Conservation (phyloP, 345 rosid genomes). For the Pistacia integerrima region DNA sequence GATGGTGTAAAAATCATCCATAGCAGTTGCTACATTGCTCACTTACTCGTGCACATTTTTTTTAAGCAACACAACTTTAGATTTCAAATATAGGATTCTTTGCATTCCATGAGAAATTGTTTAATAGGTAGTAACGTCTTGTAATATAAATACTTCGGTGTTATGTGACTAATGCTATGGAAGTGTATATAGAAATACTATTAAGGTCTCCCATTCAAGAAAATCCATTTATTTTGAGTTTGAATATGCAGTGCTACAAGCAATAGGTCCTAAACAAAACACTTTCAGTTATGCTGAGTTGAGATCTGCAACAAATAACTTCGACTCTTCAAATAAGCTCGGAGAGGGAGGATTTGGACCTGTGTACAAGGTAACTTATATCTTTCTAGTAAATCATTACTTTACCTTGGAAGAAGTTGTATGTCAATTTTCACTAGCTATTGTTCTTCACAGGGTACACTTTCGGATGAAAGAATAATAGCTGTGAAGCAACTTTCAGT, state of each 20-base stretch:
- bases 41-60: too few species aligned
- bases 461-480: slow-evolving; percentile 35
- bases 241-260: slow-evolving; percentile 31
- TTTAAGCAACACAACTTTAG: too few species aligned
- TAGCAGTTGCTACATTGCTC: not conserved
- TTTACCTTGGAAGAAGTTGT: too few species aligned
- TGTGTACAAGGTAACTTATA: slow-evolving; percentile 36
- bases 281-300: slow-evolving; percentile 38
- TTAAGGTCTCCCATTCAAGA: too few species aligned
- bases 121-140: too few species aligned
- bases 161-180: not conserved
- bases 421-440: not conserved
- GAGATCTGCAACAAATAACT: slow-evolving; percentile 36
- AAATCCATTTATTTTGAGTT: not conserved
- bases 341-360: slow-evolving; percentile 50
- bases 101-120: too few species aligned
- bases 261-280: slow-evolving; percentile 28
- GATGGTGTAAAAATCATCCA: not conserved
- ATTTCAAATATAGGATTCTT: not conserved
- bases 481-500: slow-evolving; percentile 46
- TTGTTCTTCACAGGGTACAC: slow-evolving; percentile 29
- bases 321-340: slow-evolving; percentile 35
- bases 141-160: too few species aligned
- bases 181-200: too few species aligned
- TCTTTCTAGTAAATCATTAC: not conserved